phyloP scores from a whole-genome alignment of 2,329 filamentous ascomycete genomes.

The Thermomyces lanuginosus region DNA sequence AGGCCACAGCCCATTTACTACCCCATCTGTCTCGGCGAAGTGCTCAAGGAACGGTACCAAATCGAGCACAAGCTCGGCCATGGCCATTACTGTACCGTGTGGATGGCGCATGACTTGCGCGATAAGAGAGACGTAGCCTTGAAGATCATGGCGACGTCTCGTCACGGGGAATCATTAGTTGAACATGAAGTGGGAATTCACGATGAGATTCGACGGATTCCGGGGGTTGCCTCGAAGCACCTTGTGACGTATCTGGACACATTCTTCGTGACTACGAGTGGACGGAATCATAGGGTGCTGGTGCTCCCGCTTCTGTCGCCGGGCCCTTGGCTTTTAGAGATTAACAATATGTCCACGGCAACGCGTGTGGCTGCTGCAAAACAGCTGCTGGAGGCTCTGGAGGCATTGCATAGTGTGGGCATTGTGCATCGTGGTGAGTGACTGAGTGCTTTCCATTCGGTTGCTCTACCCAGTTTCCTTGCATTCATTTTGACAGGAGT shows the following conservation, averaged over 20 bases:
- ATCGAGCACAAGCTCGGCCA: constrained; percentile 13
- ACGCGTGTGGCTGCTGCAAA: constrained; percentile 14
- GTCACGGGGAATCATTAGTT: constrained; percentile 7
- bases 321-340: constrained; percentile 9
- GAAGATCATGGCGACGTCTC: constrained; percentile 10
- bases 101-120: constrained; percentile 12
- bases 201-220: constrained; percentile 9
- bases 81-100: constrained; percentile 13
- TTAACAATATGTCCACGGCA: constrained; percentile 8
- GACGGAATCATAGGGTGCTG: constrained; percentile 9
- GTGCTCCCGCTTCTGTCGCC: constrained; percentile 12
- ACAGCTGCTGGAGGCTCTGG: constrained; percentile 13
- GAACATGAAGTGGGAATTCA: constrained; percentile 10
- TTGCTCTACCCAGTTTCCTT: neutral
- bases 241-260: constrained; percentile 10
- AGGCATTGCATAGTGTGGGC: constrained; percentile 13
- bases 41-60: constrained; percentile 11
- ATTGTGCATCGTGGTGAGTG: constrained; percentile 14
- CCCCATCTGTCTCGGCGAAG: too few relatives aligned
- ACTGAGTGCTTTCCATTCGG: too few relatives aligned
- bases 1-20: too few relatives aligned
- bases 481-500: constrained; percentile 5
- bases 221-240: constrained; percentile 9
- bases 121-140: constrained; percentile 11
- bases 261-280: constrained; percentile 10